phyloP scores from a whole-genome alignment of 2,329 filamentous ascomycete species.

The Calycina marina region DNA sequence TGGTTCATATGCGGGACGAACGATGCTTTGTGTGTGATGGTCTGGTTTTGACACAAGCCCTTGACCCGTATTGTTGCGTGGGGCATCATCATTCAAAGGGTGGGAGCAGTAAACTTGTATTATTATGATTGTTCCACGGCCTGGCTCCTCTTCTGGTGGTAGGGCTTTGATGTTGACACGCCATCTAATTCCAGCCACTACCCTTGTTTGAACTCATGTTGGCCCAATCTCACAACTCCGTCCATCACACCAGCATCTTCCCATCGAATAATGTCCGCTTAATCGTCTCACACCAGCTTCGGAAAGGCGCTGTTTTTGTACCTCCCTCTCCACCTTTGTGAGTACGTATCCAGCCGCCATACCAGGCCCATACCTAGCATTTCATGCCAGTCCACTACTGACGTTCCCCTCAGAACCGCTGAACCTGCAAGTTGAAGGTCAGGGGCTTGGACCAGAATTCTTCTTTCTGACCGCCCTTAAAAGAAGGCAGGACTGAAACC shows the following conservation, averaged over 20 bases:
- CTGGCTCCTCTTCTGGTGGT: too few relatives aligned
- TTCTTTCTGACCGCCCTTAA: slow-evolving; percentile 21
- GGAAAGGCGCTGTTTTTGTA: background rate
- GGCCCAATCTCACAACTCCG: background rate
- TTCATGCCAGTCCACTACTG: too few relatives aligned
- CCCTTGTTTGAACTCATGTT: background rate
- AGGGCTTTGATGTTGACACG: background rate
- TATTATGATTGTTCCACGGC: too few relatives aligned
- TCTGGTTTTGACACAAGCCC: too few relatives aligned
- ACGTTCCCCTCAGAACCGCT: too few relatives aligned
- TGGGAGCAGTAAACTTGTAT: too few relatives aligned
- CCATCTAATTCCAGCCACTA: background rate
- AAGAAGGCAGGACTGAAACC: slow-evolving; percentile 11
- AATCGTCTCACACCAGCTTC: slow-evolving; percentile 14
- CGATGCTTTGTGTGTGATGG: too few relatives aligned
- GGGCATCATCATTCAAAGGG: too few relatives aligned
- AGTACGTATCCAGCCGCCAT: background rate
- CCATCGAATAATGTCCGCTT: slow-evolving; percentile 1
- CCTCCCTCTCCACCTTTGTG: background rate
- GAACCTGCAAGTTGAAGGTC: too few relatives aligned
- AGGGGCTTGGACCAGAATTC: slow-evolving; percentile 13
- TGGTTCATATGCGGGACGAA: too few relatives aligned
- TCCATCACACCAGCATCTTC: background rate
- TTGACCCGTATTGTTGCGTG: too few relatives aligned
- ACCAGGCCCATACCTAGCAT: too few relatives aligned